These are phyloP conservation scores for Suillus plorans DNA, from an alignment of 768 basidiomycete genomes.

Conservation along the genomic window DNA sequence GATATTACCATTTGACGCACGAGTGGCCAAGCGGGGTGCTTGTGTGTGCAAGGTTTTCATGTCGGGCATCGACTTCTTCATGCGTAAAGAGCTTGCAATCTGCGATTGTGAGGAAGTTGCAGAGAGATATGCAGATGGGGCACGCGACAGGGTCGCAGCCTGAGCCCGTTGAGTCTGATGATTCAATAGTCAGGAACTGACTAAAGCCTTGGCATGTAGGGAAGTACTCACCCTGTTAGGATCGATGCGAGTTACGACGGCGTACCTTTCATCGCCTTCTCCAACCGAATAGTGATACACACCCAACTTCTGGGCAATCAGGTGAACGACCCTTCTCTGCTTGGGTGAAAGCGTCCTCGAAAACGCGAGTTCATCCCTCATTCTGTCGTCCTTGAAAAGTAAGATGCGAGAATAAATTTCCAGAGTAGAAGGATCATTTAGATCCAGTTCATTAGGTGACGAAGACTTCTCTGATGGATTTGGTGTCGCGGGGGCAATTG, in stretches of 20 bases:
- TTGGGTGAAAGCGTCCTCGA: slow-evolving; percentile 82
- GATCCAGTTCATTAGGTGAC: slow-evolving; percentile 74
- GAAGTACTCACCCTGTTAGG: slow-evolving; percentile 65
- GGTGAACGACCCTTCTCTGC: slow-evolving; percentile 90
- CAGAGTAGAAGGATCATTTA: slow-evolving; percentile 93
- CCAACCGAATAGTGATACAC: slow-evolving; percentile 94
- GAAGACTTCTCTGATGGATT: slow-evolving; percentile 65
- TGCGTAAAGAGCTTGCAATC: slow-evolving; percentile 60
- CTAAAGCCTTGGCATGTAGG: slow-evolving; percentile 6
- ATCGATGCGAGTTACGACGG: slow-evolving; percentile 90
- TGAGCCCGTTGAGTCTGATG: slow-evolving; percentile 41
- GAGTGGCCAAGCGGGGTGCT: slow-evolving; percentile 75
- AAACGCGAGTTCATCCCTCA: slow-evolving; percentile 97
- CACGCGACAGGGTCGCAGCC: slow-evolving; percentile 65
- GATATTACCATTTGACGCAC: slow-evolving; percentile 87
- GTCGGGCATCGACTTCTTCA: slow-evolving; percentile 99
- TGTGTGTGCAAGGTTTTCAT: slow-evolving; percentile 84
- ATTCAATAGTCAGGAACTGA: slow-evolving; percentile 8
- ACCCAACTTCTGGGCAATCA: slow-evolving; percentile 94
- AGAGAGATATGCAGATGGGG: slow-evolving; percentile 77
- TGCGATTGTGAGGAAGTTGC: slow-evolving; percentile 46
- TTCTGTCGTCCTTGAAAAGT: slow-evolving; percentile 95
- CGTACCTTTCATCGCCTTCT: slow-evolving; percentile 89
- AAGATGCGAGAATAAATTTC: slow-evolving; percentile 97
- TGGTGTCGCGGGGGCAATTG: slow-evolving; percentile 56